Evolutionary conservation across 148 eudicot genomes (phyloP).

Genomic region (Rhododendron henanense): DNA sequence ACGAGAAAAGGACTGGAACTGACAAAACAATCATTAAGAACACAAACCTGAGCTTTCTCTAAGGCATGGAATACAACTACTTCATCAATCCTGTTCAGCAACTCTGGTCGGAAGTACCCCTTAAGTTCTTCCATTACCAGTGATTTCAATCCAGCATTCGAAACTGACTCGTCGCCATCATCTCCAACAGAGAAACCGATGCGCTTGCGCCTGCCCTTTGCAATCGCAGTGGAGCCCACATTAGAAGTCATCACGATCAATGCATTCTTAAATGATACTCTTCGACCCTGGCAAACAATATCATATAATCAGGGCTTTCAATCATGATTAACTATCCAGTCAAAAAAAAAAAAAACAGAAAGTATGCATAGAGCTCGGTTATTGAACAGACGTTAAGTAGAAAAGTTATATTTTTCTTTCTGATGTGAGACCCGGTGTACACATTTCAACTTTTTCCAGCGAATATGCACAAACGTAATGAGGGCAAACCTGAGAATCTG

Average conservation of each 20-base stretch:
- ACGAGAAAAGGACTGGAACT: background rate
- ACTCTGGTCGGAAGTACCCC: constrained; percentile 54
- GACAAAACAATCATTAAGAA: background rate
- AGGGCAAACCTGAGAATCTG: constrained; percentile 52
- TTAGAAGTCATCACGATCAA: constrained; percentile 62
- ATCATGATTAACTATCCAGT: background rate
- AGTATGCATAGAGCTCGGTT: background rate
- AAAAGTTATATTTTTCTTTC: background rate
- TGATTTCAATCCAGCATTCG: constrained; percentile 51
- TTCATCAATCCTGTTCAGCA: constrained; percentile 59
- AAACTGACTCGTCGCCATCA: constrained; percentile 25
- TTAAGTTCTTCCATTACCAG: constrained; percentile 53
- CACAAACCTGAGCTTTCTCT: constrained; percentile 52
- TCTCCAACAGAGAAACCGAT: constrained; percentile 35
- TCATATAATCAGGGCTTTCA: constrained; percentile 7
- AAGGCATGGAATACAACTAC: constrained; percentile 55
- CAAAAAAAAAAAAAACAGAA: background rate
- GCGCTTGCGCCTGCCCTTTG: constrained; percentile 42
- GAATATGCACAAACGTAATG: background rate
- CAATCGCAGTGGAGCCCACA: constrained; percentile 53
- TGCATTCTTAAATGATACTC: constrained; percentile 58
- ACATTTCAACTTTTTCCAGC: background rate
- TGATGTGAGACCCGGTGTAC: background rate
- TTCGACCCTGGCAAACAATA: constrained; percentile 41
- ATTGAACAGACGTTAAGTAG: background rate